These are phyloP conservation scores for Plasmodium vinckei DNA, from an alignment of 169 alveolate species.

Conservation along the genomic window DNA sequence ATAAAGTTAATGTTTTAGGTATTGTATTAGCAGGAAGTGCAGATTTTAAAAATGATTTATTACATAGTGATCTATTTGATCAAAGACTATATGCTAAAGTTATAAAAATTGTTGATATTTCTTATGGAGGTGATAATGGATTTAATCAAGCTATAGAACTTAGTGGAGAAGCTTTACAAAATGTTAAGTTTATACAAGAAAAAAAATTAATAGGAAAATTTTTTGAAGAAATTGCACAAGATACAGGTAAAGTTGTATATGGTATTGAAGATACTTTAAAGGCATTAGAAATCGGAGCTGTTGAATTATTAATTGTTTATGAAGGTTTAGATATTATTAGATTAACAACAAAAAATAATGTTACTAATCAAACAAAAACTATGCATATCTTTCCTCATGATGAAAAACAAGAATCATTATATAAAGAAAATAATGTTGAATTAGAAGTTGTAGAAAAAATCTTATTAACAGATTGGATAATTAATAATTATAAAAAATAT, in stretches of 20 bases:
- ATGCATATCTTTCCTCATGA: slow-evolving; percentile 84
- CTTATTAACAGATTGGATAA: slow-evolving; percentile 98
- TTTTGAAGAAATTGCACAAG: slow-evolving; percentile 98
- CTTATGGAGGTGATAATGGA: slow-evolving; percentile 99
- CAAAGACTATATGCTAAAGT: slow-evolving; percentile 95
- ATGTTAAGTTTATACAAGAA: slow-evolving; percentile 93
- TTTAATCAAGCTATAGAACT: slow-evolving; percentile 98
- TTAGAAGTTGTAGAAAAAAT: slow-evolving; percentile 93
- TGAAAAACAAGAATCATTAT: slow-evolving; percentile 81
- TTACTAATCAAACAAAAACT: slow-evolving; percentile 87
- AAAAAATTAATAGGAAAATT: slow-evolving; percentile 92
- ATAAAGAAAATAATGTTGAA: slow-evolving; percentile 89
- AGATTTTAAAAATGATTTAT: slow-evolving; percentile 97
- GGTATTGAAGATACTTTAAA: slow-evolving; percentile 97
- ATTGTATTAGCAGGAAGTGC: slow-evolving; percentile 98
- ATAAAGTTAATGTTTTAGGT: slow-evolving; percentile 93
- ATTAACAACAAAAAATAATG: slow-evolving; percentile 88
- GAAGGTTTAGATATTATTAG: slow-evolving; percentile 94
- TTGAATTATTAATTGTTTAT: slow-evolving; percentile 94
- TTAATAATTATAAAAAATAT: slow-evolving; percentile 94
- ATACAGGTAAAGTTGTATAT: slow-evolving; percentile 97
- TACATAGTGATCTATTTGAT: slow-evolving; percentile 94
- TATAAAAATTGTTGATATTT: slow-evolving; percentile 96
- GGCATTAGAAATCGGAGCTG: slow-evolving; percentile 96
- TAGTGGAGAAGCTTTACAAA: slow-evolving; percentile 94